Conservation (phyloP, 495 filamentous ascomycete species). For the Polyplosphaeria fusca region DNA sequence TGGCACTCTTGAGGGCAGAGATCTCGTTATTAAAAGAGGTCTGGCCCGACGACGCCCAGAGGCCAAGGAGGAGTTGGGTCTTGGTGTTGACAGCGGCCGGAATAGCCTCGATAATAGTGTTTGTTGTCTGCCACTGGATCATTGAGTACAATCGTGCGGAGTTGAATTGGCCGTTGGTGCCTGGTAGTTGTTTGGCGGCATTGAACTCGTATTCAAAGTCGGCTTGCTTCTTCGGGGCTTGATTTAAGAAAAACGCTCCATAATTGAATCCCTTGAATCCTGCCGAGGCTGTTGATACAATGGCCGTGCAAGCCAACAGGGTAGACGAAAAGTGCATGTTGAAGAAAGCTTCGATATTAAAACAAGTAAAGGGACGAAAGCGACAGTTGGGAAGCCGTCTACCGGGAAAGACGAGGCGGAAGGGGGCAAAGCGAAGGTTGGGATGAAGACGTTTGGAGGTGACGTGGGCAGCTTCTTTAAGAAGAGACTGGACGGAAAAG, state of each 20-base stretch:
- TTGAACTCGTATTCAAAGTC: slow-evolving; percentile 72
- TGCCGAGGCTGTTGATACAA: slow-evolving; percentile 36
- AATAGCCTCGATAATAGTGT: slow-evolving; percentile 63
- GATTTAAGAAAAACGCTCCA: slow-evolving; percentile 59
- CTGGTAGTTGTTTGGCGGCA: slow-evolving; percentile 63
- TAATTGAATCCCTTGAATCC: slow-evolving; percentile 76
- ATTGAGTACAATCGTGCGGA: slow-evolving; percentile 66
- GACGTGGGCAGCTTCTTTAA: too few relatives aligned
- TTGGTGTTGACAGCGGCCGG: slow-evolving; percentile 73
- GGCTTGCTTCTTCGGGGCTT: slow-evolving; percentile 57
- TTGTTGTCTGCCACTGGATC: slow-evolving; percentile 59
- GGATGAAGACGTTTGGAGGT: background rate
- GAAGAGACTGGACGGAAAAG: background rate
- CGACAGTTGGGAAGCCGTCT: background rate
- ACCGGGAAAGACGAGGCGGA: background rate
- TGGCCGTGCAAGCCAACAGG: slow-evolving; percentile 30
- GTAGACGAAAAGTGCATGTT: slow-evolving; percentile 23
- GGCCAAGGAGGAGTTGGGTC: slow-evolving; percentile 68
- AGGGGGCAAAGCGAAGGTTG: background rate
- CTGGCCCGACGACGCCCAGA: slow-evolving; percentile 72
- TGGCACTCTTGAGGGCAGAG: slow-evolving; percentile 61
- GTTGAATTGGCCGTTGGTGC: slow-evolving; percentile 65
- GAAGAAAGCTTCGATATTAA: background rate
- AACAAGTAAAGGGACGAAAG: background rate
- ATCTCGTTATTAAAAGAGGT: slow-evolving; percentile 65